Conservation (phyloP, 2,329 filamentous ascomycete species). For the Cytospora mali region DNA sequence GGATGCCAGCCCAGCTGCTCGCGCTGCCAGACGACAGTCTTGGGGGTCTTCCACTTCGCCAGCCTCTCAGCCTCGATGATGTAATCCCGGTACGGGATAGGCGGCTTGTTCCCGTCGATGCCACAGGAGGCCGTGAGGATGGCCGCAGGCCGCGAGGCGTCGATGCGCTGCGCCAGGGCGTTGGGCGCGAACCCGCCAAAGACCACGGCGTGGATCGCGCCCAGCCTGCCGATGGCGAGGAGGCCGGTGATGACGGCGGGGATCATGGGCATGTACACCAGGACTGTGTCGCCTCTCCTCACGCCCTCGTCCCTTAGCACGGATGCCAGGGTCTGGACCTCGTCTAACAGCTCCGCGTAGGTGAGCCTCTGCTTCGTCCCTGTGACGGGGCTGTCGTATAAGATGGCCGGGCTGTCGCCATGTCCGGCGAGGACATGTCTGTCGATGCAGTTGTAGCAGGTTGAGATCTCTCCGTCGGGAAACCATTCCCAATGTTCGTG, state of each 20-base stretch:
- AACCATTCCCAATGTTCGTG: slow-evolving; percentile 91
- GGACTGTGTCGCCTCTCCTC: slow-evolving; percentile 79
- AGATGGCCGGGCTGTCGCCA: slow-evolving; percentile 73
- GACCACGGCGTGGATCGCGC: slow-evolving; percentile 87
- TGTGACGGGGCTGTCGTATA: slow-evolving; percentile 87
- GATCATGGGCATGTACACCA: slow-evolving; percentile 97
- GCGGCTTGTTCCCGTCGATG: slow-evolving; percentile 82
- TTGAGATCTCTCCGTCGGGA: slow-evolving; percentile 83
- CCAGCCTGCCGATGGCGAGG: slow-evolving; percentile 77
- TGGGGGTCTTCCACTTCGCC: slow-evolving; percentile 70
- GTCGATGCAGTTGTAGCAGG: slow-evolving; percentile 89
- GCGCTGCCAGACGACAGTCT: slow-evolving; percentile 82
- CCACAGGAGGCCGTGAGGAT: slow-evolving; percentile 91
- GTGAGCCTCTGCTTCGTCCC: slow-evolving; percentile 70
- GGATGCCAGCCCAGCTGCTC: slow-evolving; percentile 75
- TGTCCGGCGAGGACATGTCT: slow-evolving; percentile 81
- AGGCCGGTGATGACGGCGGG: slow-evolving; percentile 86
- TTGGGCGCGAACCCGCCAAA: slow-evolving; percentile 88
- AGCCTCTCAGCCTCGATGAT: slow-evolving; percentile 72
- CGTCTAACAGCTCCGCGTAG: slow-evolving; percentile 73
- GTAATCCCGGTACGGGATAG: slow-evolving; percentile 75
- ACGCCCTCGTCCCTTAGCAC: slow-evolving; percentile 83
- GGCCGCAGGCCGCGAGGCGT: slow-evolving; percentile 73
- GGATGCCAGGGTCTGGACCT: slow-evolving; percentile 81
- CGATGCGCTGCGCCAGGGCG: slow-evolving; percentile 85